Percentiles rank a stretch among this genome's conserved stretches.
phyloP scores from a whole-genome alignment of 163 green algal species.

The Chlamydomonas reinhardtii region DNA sequence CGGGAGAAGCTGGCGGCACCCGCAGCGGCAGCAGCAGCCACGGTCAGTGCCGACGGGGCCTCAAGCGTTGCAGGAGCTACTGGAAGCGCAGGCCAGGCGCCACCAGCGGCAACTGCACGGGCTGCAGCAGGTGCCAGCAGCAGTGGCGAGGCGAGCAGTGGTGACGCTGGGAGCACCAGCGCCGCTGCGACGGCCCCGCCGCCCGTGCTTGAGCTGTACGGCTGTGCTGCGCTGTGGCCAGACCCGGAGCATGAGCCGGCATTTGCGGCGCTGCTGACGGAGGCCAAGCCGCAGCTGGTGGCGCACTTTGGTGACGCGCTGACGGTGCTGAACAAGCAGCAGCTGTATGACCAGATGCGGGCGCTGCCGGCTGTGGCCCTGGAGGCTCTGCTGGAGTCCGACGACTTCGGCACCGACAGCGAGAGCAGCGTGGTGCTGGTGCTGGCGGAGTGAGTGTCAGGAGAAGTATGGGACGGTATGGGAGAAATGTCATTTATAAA shows the following conservation, averaged over 20 bases:
- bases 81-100: not conserved
- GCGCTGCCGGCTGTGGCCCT: not conserved
- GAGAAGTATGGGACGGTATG: no score
- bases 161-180: no score
- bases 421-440: slow-evolving; percentile 15
- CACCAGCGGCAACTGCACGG: not conserved
- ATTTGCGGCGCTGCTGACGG: not conserved
- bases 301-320: not conserved
- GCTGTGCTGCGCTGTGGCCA: not conserved
- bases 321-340: not conserved
- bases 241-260: not conserved
- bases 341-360: not conserved
- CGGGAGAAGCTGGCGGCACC: not conserved
- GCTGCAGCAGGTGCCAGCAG: not conserved
- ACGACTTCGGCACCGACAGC: slow-evolving; percentile 16
- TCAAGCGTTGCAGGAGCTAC: no score
- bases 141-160: no score
- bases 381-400: not conserved
- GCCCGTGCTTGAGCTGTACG: not conserved
- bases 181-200: no score
- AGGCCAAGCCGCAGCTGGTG: not conserved
- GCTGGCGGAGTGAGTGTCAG: not conserved
- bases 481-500: no score
- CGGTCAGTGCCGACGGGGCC: no score
- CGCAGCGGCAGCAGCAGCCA: no score